Evolutionary conservation across 169 alveolate genomes (phyloP).

Genomic region (Eimeria zaria): DNA sequence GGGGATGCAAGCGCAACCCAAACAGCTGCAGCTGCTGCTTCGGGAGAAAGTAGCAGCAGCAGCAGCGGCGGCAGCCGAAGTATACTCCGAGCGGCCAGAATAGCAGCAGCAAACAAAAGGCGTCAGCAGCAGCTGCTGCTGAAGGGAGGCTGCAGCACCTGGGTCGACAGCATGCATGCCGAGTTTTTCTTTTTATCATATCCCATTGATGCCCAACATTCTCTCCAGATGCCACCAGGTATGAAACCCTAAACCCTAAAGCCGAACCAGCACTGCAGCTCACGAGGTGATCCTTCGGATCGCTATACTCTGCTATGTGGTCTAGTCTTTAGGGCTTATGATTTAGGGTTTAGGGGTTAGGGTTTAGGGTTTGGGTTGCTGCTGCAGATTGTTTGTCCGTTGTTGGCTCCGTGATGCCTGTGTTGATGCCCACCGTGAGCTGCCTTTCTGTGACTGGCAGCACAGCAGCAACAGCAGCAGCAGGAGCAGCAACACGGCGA

Average conservation of each 20-base stretch:
- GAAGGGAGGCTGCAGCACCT: conserved; percentile 40
- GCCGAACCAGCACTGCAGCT: neutral
- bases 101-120: conserved; percentile 51
- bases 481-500: conserved; percentile 16
- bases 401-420: conserved; percentile 53
- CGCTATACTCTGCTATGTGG: neutral
- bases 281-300: neutral
- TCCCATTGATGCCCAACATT: conserved; percentile 10
- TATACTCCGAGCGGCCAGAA: neutral
- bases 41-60: conserved; percentile 33
- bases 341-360: neutral
- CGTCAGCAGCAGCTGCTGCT: conserved; percentile 37
- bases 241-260: neutral
- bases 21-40: conserved; percentile 1
- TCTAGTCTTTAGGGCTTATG: neutral
- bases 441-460: conserved; percentile 2
- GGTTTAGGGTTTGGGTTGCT: neutral
- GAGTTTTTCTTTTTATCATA: conserved; percentile 22
- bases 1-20: neutral
- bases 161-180: conserved; percentile 16
- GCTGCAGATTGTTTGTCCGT: conserved; percentile 51
- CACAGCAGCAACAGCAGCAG: conserved; percentile 60
- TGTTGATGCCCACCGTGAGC: conserved; percentile 42
- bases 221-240: conserved; percentile 26
- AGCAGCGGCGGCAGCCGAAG: conserved; percentile 6